Conservation (phyloP, 75 land plant genomes). For the Cryptomeria japonica region DNA sequence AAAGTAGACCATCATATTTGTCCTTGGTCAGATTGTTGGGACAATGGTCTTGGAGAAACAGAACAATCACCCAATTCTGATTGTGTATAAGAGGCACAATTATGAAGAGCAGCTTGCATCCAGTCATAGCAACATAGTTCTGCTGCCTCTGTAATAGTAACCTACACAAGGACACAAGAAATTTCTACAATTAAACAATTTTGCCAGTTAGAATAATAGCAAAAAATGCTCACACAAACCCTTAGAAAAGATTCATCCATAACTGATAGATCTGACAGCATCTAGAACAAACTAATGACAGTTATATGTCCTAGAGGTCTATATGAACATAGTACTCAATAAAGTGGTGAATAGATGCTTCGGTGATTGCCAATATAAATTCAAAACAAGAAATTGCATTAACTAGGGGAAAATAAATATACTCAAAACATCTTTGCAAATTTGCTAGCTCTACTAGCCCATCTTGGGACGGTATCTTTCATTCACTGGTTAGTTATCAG, state of each 20-base stretch:
- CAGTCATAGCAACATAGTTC: slow-evolving; percentile 68
- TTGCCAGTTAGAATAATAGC: not conserved
- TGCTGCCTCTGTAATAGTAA: slow-evolving; percentile 51
- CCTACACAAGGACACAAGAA: slow-evolving; percentile 26
- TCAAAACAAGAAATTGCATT: not conserved
- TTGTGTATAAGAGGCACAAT: not conserved
- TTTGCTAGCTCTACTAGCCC: not conserved
- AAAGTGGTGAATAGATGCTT: slow-evolving; percentile 4
- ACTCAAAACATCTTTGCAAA: not conserved
- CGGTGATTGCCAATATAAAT: not conserved
- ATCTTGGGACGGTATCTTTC: not conserved
- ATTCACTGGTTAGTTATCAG: not conserved
- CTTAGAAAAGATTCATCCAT: not conserved
- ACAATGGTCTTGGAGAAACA: not conserved
- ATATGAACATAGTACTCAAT: not conserved
- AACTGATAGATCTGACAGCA: not conserved
- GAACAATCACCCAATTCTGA: not conserved
- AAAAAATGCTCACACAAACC: not conserved
- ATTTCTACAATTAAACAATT: not conserved
- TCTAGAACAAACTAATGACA: not conserved
- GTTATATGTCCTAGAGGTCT: not conserved
- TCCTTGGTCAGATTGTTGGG: not conserved
- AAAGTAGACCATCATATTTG: not conserved
- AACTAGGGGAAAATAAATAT: not conserved
- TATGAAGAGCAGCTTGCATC: slow-evolving; percentile 68